These are phyloP conservation scores for Piper longum DNA, from an alignment of 164 flowering plant species.

Conservation along the genomic window DNA sequence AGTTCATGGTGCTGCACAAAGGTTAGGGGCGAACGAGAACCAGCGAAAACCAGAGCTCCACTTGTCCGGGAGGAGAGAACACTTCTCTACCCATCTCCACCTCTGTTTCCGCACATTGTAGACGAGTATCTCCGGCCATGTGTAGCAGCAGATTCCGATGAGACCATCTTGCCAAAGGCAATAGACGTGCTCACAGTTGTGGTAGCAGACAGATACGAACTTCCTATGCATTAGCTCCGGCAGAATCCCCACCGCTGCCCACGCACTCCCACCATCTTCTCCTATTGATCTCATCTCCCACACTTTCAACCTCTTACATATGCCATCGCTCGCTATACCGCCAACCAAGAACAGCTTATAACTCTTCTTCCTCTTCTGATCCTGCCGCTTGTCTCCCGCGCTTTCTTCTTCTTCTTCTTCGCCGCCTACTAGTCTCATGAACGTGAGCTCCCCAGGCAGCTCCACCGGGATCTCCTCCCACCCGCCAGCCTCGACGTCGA, in stretches of 20 bases:
- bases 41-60: conserved; percentile 77
- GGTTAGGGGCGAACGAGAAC: conserved; percentile 64
- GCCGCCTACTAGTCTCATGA: conserved; percentile 32
- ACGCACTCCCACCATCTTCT: conserved; percentile 7
- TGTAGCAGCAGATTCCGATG: conserved; percentile 62
- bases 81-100: conserved; percentile 77
- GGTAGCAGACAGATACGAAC: conserved; percentile 55
- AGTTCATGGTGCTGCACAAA: conserved; percentile 30
- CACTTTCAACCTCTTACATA: conserved; percentile 38
- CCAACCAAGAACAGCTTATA: conserved; percentile 46
- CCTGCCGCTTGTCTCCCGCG: not conserved
- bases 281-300: conserved; percentile 34
- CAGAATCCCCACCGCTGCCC: conserved; percentile 35
- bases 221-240: conserved; percentile 60
- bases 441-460: conserved; percentile 33
- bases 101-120: conserved; percentile 42
- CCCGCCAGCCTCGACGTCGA: conserved; percentile 32
- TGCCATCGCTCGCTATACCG: conserved; percentile 52
- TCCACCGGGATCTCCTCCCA: conserved; percentile 21
- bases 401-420: conserved; percentile 3
- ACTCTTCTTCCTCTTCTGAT: not conserved
- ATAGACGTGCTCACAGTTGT: conserved; percentile 61
- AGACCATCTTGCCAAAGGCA: conserved; percentile 40
- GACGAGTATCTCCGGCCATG: conserved; percentile 71
- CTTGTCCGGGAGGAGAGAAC: conserved; percentile 55